Evolutionary conservation across 257 asterid species (phyloP), one percentile per base, ranked within the genome.

Genomic region (Solanum pennellii): DNA sequence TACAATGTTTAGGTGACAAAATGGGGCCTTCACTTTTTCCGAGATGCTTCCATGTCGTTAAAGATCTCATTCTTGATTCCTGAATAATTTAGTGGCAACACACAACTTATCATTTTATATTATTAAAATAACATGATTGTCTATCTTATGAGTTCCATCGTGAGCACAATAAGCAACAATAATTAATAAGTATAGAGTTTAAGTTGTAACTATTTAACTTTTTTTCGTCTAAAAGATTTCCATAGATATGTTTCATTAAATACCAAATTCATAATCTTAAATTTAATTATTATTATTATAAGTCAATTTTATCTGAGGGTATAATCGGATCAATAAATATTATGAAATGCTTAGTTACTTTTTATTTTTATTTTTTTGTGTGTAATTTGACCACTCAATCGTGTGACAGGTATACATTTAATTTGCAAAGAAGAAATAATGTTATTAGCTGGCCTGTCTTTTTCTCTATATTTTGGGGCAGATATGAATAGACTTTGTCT

Each of bases 31-130:
- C 68, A 80, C 85, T 80, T 80, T 47, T 80, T 80, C 42, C 68
- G 13, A 47, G 85, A 47, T 80, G 85, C 9, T 80, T 80, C 85
- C 71, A 62, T 47, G 85, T 31, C 42, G 65, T 29, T 80, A 10
- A 59, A 80, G 68, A 80, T 47, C 31, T 49, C 31, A 18, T 35
- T 15, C 65, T 29, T 27, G 68, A 35, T 73, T 35, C 18, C 21
- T 33, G 79, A 82, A 82, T 82, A 49, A 49, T 82, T 82, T 27
- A 49, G 85, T 82, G 45, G 37, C 42, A 10, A 18, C 23, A 82
- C 44, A 29, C 68, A 82, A 29, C 69, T 82, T 82, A 49, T 82
- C 44, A 82, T 21, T 82, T 82, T 10, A 29, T 47, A 27, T 29
- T 80, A 18, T 29, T 27, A 80, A 62, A 7, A 59, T n/a, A 47